These are phyloP conservation scores for Dipteronia dyeriana DNA, from an alignment of 345 rosid species.

Conservation along the genomic window DNA sequence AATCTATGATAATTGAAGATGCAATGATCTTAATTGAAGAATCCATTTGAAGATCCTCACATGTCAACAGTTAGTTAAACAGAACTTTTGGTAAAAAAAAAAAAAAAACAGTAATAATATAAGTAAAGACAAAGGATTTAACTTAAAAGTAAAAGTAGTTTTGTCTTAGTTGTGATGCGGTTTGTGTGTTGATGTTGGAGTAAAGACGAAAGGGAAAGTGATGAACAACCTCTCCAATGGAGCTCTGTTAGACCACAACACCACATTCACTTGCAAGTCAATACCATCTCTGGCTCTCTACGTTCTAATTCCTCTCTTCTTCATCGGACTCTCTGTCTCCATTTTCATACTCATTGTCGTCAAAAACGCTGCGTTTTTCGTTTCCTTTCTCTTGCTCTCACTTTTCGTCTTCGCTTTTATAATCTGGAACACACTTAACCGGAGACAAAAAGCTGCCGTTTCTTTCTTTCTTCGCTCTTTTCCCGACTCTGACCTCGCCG, in stretches of 20 bases:
- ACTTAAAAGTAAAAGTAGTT: not conserved
- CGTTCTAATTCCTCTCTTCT: constrained; percentile 33
- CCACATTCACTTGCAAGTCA: constrained; percentile 27
- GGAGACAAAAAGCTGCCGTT: constrained; percentile 32
- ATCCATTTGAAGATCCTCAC: no score
- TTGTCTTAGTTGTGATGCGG: not conserved
- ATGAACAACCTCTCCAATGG: constrained; percentile 57
- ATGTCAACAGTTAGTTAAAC: not conserved
- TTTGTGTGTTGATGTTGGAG: not conserved
- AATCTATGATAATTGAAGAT: no score
- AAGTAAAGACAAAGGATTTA: no score
- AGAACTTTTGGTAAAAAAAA: not conserved
- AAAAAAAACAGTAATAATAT: not conserved
- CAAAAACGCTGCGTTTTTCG: constrained; percentile 43
- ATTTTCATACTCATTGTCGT: constrained; percentile 47
- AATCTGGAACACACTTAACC: constrained; percentile 43
- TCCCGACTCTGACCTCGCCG: constrained; percentile 52
- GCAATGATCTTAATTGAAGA: not conserved
- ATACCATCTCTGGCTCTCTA: constrained; percentile 36
- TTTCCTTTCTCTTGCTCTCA: constrained; percentile 36
- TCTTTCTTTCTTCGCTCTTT: constrained; percentile 38
- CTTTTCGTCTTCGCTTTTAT: constrained; percentile 36
- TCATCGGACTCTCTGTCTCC: constrained; percentile 40
- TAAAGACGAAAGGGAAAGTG: constrained; percentile 26
- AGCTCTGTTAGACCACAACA: constrained; percentile 36